A percentile compares a stretch with the other conserved stretches of the same genome.
Evolutionary conservation across 768 basidiomycete genomes (phyloP).

Genomic region (Pulveroboletus ravenelii): DNA sequence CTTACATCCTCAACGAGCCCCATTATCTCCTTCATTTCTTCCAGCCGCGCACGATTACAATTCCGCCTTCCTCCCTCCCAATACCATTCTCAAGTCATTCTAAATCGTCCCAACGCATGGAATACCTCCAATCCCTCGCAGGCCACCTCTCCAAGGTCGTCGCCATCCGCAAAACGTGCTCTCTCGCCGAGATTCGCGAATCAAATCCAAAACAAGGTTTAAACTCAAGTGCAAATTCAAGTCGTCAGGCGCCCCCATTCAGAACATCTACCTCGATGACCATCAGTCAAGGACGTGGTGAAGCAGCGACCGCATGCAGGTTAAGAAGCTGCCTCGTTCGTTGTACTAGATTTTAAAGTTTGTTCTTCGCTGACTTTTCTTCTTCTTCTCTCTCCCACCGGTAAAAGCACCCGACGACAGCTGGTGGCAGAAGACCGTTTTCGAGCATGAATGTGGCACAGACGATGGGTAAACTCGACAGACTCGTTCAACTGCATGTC

Average conservation of each 20-base stretch:
- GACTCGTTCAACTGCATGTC: constrained; percentile 20
- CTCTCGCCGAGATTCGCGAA: constrained; percentile 4
- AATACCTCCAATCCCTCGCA: constrained; percentile 21
- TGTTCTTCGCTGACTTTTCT: neutral
- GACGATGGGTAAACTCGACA: constrained; percentile 18
- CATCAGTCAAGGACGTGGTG: neutral
- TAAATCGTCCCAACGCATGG: constrained; percentile 6
- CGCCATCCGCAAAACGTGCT: constrained; percentile 16
- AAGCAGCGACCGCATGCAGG: constrained; percentile 1
- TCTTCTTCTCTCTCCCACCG: neutral
- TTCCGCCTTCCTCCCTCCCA: too few species aligned
- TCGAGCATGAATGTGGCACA: constrained; percentile 12
- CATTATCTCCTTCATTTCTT: neutral
- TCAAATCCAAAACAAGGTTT: constrained; percentile 17
- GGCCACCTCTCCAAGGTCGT: constrained; percentile 18
- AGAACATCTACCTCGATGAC: constrained; percentile 3
- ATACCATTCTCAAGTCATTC: neutral
- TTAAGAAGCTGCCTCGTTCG: constrained; percentile 12
- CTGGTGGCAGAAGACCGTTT: constrained; percentile 1
- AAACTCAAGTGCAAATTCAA: constrained; percentile 4
- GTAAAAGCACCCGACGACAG: constrained; percentile 6
- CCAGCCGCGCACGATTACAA: neutral
- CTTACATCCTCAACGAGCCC: neutral
- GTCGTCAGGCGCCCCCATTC: constrained; percentile 8
- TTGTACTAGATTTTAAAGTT: neutral